Percentiles rank a stretch among this genome's conserved stretches.
phyloP scores from a whole-genome alignment of 495 filamentous ascomycete genomes.

The Penicilliopsis zonata region DNA sequence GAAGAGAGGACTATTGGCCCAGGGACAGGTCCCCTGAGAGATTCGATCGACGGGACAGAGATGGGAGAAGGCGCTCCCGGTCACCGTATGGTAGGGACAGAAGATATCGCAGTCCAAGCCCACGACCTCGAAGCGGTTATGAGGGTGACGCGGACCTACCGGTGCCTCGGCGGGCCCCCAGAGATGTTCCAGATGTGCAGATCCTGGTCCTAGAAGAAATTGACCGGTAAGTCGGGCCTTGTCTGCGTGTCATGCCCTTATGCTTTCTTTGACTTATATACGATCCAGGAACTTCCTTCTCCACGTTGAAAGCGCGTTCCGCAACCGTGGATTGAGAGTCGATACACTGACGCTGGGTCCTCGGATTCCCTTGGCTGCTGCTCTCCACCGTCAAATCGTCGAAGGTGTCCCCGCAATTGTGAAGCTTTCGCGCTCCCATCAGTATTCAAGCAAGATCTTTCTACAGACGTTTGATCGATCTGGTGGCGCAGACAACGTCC shows the following conservation, averaged over 20 bases:
- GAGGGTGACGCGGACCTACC: conserved; percentile 52
- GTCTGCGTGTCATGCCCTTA: not conserved
- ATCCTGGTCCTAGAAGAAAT: conserved; percentile 72
- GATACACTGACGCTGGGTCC: conserved; percentile 68
- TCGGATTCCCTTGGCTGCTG: conserved; percentile 61
- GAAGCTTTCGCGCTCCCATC: conserved; percentile 55
- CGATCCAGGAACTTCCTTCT: conserved; percentile 55
- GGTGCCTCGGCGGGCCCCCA: conserved; percentile 59
- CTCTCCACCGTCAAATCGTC: conserved; percentile 72
- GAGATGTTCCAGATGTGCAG: conserved; percentile 84
- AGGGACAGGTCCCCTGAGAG: conserved; percentile 44
- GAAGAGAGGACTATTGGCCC: conserved; percentile 58
- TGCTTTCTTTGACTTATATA: not conserved
- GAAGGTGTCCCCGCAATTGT: conserved; percentile 84
- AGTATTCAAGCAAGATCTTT: conserved; percentile 57
- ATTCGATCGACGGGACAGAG: conserved; percentile 46
- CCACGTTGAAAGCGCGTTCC: conserved; percentile 70
- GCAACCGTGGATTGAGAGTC: conserved; percentile 52
- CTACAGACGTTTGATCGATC: conserved; percentile 80
- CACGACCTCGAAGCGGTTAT: conserved; percentile 36
- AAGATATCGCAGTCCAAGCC: conserved; percentile 59
- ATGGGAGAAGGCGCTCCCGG: conserved; percentile 57
- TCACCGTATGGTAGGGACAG: conserved; percentile 48
- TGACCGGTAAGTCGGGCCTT: conserved; percentile 41
- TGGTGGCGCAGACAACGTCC: conserved; percentile 53